Conservation (phyloP, 805 yeast genomes). For the Candida silvatica region DNA sequence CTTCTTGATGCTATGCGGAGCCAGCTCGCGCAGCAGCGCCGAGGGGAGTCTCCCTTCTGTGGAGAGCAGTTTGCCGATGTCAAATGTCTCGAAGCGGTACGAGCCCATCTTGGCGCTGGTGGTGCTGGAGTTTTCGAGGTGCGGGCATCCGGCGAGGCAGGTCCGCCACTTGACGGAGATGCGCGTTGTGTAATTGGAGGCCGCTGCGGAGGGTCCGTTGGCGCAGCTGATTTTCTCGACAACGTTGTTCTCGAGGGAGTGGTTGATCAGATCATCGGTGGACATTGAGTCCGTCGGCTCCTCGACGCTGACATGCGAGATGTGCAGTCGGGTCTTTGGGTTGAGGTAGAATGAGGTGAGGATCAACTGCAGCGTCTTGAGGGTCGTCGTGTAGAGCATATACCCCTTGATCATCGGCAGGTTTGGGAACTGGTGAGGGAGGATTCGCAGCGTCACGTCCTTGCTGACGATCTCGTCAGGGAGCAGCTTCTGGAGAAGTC, state of each 20-base stretch:
- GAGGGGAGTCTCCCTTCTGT: not conserved
- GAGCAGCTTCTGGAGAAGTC: constrained; percentile 35
- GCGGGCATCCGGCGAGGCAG: constrained; percentile 42
- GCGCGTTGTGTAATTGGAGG: constrained; percentile 37
- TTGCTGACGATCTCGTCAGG: constrained; percentile 35
- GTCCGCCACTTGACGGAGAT: constrained; percentile 50
- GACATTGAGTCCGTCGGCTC: constrained; percentile 22
- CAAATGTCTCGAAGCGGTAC: constrained; percentile 13
- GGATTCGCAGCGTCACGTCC: constrained; percentile 41
- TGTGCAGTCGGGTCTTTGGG: constrained; percentile 44
- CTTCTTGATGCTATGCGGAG: not conserved
- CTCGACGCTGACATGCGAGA: constrained; percentile 29
- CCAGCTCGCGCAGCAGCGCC: constrained; percentile 1
- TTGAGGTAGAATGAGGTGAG: constrained; percentile 48
- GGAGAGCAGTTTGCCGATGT: constrained; percentile 13
- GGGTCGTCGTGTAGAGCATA: constrained; percentile 44
- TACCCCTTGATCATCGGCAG: constrained; percentile 51
- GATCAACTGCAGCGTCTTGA: constrained; percentile 47
- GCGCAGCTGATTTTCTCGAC: constrained; percentile 9
- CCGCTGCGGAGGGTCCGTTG: too few relatives aligned
- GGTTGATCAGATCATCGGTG: constrained; percentile 18
- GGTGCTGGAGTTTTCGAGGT: constrained; percentile 24
- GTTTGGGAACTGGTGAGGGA: constrained; percentile 46
- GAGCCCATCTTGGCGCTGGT: constrained; percentile 20
- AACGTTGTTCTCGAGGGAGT: constrained; percentile 15